These are phyloP conservation scores for Plectosphaerella sp. DNA, from an alignment of 2,329 filamentous ascomycete genomes.

Conservation along the genomic window DNA sequence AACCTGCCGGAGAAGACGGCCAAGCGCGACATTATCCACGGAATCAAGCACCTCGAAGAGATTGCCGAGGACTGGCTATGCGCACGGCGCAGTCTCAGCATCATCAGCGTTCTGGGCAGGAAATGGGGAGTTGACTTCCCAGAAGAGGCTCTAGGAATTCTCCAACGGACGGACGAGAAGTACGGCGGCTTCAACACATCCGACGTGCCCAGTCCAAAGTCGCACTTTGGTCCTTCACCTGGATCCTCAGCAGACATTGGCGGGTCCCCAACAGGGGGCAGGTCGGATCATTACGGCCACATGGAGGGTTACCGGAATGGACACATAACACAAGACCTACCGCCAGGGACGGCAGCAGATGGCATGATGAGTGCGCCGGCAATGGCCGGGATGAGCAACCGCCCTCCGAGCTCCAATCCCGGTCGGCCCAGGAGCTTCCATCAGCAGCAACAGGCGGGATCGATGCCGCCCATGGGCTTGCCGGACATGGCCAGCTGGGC, in stretches of 20 bases:
- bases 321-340: not conserved
- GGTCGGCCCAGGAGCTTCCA: not conserved
- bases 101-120: constrained; percentile 77
- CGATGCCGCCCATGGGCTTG: not conserved
- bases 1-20: constrained; percentile 92
- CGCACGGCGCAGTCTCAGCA: constrained; percentile 77
- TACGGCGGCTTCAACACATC: constrained; percentile 68
- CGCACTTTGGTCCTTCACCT: constrained; percentile 22
- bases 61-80: constrained; percentile 95
- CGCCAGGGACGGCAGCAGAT: constrained; percentile 15
- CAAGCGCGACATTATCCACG: constrained; percentile 82
- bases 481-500: not conserved
- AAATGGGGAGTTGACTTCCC: constrained; percentile 89
- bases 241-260: constrained; percentile 19
- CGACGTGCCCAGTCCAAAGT: constrained; percentile 52
- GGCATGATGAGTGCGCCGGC: constrained; percentile 18
- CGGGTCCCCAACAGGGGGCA: constrained; percentile 12
- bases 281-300: constrained; percentile 28
- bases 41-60: constrained; percentile 87
- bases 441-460: not conserved
- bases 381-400: constrained; percentile 13
- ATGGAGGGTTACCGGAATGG: constrained; percentile 21
- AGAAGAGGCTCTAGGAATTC: constrained; percentile 70
- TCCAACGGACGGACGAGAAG: constrained; percentile 74
- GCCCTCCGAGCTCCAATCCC: constrained; percentile 4